phyloP scores from a whole-genome alignment of 2,329 filamentous ascomycete species.

The Paraconiothyrium sp. region DNA sequence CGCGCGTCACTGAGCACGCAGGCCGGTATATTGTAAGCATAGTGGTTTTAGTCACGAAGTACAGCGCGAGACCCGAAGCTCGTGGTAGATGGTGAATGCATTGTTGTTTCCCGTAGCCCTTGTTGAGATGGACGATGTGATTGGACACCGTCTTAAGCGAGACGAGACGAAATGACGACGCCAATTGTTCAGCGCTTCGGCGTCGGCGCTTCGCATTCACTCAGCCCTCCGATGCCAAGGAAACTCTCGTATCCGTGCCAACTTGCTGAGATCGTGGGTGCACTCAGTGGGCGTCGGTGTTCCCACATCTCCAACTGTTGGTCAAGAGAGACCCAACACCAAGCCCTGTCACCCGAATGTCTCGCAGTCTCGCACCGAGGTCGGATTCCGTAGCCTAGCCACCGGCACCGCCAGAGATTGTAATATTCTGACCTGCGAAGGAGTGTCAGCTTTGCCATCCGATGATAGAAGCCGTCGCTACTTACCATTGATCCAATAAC shows the following conservation, averaged over 20 bases:
- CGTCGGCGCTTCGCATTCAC: not conserved
- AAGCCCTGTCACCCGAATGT: not conserved
- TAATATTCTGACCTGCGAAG: constrained; percentile 8
- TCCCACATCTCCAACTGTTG: not conserved
- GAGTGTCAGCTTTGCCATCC: not conserved
- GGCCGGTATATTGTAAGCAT: not conserved
- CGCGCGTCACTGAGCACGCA: constrained; percentile 2
- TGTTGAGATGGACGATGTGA: not conserved
- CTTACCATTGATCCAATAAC: constrained; percentile 41
- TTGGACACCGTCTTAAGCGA: not conserved
- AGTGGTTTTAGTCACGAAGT: not conserved
- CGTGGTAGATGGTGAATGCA: not conserved
- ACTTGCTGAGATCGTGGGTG: not conserved
- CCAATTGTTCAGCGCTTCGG: not conserved
- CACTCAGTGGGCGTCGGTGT: not conserved
- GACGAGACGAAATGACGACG: not conserved
- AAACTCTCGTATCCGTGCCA: not conserved
- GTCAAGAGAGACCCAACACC: not conserved
- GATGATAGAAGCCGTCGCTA: not conserved
- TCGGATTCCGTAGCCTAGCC: not conserved
- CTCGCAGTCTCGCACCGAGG: too few species aligned
- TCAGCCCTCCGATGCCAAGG: not conserved
- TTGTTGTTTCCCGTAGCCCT: not conserved
- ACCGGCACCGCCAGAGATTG: constrained; percentile 7
- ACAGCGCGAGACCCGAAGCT: constrained; percentile 1